phyloP scores from a whole-genome alignment of 139 green algal genomes.

The Ettlia oleoabundans region DNA sequence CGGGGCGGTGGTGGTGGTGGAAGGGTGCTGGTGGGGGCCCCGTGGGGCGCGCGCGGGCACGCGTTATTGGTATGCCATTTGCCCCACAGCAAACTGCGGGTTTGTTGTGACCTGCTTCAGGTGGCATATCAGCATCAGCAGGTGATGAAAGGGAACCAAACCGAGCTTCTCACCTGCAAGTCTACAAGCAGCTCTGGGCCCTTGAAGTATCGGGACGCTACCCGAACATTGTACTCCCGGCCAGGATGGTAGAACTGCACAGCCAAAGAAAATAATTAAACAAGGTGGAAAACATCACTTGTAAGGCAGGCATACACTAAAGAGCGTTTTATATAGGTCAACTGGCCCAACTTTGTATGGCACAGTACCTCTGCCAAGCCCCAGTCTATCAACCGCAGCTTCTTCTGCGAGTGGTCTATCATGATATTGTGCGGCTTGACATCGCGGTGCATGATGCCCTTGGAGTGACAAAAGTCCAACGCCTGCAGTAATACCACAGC shows the following conservation, averaged over 20 bases:
- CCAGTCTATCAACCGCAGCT: conserved; percentile 99
- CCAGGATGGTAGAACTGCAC: conserved; percentile 94
- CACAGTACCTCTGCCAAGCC: conserved; percentile 86
- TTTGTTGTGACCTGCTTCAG: too few species aligned
- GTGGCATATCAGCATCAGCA: too few species aligned
- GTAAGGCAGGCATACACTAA: too few species aligned
- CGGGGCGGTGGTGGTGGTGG: not conserved
- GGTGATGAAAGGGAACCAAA: too few species aligned
- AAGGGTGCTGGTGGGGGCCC: too few species aligned
- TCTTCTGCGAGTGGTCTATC: conserved; percentile 95
- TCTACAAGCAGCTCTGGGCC: conserved; percentile 98
- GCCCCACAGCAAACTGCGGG: too few species aligned
- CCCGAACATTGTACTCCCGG: conserved; percentile 96
- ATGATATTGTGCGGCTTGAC: conserved; percentile 94
- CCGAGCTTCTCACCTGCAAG: conserved; percentile 72
- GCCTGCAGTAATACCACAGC: conserved; percentile 67
- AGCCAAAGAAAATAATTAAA: not conserved
- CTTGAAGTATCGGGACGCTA: conserved; percentile 98
- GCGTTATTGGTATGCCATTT: not conserved
- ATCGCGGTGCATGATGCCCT: conserved; percentile 91
- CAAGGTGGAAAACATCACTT: too few species aligned
- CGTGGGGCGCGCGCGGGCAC: too few species aligned
- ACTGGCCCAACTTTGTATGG: not conserved
- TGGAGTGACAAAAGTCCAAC: conserved; percentile 95
- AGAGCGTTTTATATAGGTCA: too few species aligned